A percentile compares a stretch with the other conserved stretches of the same genome.
Conservation (phyloP, 2,329 filamentous ascomycete species). For the Didymella lethalis region DNA sequence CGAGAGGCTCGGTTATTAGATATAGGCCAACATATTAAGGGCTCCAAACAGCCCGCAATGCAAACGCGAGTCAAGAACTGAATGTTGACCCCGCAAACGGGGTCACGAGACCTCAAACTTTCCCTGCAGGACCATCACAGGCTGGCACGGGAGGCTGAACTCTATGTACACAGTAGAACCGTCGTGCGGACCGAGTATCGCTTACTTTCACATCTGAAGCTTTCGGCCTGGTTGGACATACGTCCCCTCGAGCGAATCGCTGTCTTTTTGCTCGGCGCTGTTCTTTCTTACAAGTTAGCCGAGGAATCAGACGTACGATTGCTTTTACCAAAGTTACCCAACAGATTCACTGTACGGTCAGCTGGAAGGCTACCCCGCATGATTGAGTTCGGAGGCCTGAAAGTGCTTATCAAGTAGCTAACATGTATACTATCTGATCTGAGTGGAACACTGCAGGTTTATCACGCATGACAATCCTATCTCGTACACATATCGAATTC, state of each 20-base stretch:
- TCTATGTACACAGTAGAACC: neutral
- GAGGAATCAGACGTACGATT: neutral
- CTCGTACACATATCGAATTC: neutral
- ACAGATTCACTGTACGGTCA: neutral
- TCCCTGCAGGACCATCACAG: neutral
- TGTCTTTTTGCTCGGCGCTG: neutral
- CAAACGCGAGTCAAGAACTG: neutral
- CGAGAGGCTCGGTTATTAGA: neutral
- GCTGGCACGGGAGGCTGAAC: constrained; percentile 2
- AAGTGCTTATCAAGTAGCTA: neutral
- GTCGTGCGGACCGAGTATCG: neutral
- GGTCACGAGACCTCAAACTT: neutral
- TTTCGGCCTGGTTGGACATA: neutral
- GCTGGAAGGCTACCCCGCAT: neutral
- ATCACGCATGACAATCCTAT: neutral
- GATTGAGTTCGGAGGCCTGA: neutral
- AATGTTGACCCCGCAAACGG: neutral
- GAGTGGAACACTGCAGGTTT: neutral
- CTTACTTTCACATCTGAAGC: neutral
- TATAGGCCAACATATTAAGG: neutral
- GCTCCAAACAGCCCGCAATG: constrained; percentile 2
- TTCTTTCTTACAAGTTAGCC: neutral
- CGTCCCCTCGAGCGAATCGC: neutral
- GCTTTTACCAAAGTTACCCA: neutral
- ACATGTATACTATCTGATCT: neutral